These are phyloP conservation scores for Aspergillus luchuensis DNA, from an alignment of 2,329 filamentous ascomycete genomes.

Conservation along the genomic window DNA sequence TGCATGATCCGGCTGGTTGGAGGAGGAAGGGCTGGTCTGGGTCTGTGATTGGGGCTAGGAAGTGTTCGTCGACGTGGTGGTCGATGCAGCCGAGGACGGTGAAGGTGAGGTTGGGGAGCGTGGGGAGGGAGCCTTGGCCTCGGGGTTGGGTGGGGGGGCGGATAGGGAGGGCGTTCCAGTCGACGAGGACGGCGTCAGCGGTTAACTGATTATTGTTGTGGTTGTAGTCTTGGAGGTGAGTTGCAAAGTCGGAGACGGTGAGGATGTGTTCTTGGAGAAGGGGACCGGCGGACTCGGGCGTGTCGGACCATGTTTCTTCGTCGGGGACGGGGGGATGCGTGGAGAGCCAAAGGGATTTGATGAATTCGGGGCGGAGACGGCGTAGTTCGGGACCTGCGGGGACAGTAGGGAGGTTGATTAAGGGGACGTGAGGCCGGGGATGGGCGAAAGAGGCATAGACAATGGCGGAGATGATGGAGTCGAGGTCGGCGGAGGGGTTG, in stretches of 20 bases:
- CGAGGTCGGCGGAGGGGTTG: constrained; percentile 58
- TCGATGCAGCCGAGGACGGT: constrained; percentile 60
- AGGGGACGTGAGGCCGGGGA: constrained; percentile 55
- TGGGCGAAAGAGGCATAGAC: constrained; percentile 61
- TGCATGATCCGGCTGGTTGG: constrained; percentile 60
- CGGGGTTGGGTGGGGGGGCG: constrained; percentile 49
- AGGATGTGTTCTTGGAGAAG: constrained; percentile 40
- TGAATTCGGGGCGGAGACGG: constrained; percentile 60
- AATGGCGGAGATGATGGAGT: constrained; percentile 63
- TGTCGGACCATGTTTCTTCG: constrained; percentile 28
- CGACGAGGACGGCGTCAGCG: constrained; percentile 42
- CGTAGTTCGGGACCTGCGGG: constrained; percentile 50
- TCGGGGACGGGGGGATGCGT: constrained; percentile 29
- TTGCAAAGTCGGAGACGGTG: constrained; percentile 44
- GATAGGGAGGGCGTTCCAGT: constrained; percentile 50
- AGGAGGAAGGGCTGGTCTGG: constrained; percentile 54
- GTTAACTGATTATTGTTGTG: constrained; percentile 4
- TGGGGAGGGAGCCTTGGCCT: constrained; percentile 50
- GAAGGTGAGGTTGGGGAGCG: constrained; percentile 45
- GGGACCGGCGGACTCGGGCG: constrained; percentile 25
- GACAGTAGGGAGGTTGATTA: constrained; percentile 59
- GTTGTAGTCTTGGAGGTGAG: constrained; percentile 20
- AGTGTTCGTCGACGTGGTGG: constrained; percentile 63
- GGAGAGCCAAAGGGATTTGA: constrained; percentile 56
- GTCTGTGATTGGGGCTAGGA: constrained; percentile 47